A percentile compares a stretch with the other conserved stretches of the same genome.
phyloP scores from a whole-genome alignment of 441 rosid genomes.

The Gossypium laxum region DNA sequence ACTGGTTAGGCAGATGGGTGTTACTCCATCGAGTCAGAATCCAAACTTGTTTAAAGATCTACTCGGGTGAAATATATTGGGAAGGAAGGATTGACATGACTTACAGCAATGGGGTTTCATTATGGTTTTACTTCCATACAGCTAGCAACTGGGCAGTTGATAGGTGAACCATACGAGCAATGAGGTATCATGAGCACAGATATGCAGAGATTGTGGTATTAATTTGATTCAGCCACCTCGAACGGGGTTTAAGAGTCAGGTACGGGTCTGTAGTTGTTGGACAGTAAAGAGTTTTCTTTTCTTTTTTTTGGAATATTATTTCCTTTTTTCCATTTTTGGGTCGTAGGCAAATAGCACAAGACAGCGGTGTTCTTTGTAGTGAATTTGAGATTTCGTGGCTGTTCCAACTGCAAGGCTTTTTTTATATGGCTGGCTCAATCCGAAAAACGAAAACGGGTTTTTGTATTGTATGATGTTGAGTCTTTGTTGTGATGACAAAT shows the following conservation, averaged over 20 bases:
- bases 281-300: not conserved
- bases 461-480: not conserved
- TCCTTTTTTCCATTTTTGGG: not conserved
- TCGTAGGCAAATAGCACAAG: not conserved
- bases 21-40: slow-evolving; percentile 72
- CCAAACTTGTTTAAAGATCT: slow-evolving; percentile 83
- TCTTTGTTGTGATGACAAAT: not conserved
- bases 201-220: not conserved
- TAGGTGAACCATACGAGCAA: not conserved
- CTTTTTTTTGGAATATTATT: not conserved
- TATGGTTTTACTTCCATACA: not conserved
- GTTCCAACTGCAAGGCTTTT: not conserved
- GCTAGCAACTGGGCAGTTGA: not conserved
- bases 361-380: not conserved
- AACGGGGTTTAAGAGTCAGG: not conserved
- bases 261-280: not conserved
- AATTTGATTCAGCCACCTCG: not conserved
- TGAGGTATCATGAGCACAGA: not conserved
- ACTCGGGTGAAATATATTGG: slow-evolving; percentile 38
- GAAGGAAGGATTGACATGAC: not conserved
- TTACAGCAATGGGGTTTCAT: not conserved
- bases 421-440: not conserved
- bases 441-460: not conserved
- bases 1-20: slow-evolving; percentile 89
- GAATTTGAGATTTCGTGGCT: not conserved